Percentiles rank a stretch among this genome's conserved stretches.
These are phyloP conservation scores for Exophiala alcalophila DNA, from an alignment of 2,329 filamentous ascomycete species.

Conservation along the genomic window DNA sequence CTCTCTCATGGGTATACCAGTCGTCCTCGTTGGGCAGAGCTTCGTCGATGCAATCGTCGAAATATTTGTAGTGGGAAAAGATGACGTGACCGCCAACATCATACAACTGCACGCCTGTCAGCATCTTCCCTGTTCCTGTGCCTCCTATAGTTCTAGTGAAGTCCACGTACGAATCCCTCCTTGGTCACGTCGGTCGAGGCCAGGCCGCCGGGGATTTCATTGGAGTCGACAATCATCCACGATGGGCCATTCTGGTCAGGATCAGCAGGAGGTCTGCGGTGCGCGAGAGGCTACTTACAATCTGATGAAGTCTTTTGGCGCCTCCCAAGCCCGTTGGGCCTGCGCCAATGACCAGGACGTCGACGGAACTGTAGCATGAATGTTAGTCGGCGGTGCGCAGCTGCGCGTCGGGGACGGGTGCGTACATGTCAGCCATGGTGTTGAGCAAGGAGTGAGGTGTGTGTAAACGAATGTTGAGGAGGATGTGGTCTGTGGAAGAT, in stretches of 20 bases:
- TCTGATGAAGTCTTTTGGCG: conserved; percentile 94
- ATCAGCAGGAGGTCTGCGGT: conserved; percentile 11
- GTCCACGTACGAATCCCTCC: conserved; percentile 54
- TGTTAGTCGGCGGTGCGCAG: conserved; percentile 14
- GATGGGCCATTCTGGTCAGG: conserved; percentile 72
- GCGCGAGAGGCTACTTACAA: conserved; percentile 60
- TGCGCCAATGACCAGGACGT: conserved; percentile 96
- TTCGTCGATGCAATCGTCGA: conserved; percentile 97
- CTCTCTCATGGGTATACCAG: conserved; percentile 97
- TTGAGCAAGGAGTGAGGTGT: not conserved
- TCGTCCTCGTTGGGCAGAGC: conserved; percentile 89
- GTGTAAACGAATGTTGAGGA: conserved; percentile 5
- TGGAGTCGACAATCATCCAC: conserved; percentile 93
- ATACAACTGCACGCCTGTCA: conserved; percentile 66
- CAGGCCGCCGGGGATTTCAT: conserved; percentile 88
- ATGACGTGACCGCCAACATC: conserved; percentile 98
- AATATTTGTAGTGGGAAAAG: conserved; percentile 99
- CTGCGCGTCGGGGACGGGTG: not conserved
- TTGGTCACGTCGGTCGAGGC: conserved; percentile 92
- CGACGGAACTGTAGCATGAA: conserved; percentile 67
- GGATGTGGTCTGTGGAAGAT: conserved; percentile 1
- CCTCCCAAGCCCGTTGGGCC: conserved; percentile 96
- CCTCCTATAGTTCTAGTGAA: not conserved
- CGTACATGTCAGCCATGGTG: conserved; percentile 23
- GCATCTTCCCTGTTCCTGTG: not conserved